Evolutionary conservation across 139 green algal species (phyloP).

Genomic region (Tetraselmis striata): DNA sequence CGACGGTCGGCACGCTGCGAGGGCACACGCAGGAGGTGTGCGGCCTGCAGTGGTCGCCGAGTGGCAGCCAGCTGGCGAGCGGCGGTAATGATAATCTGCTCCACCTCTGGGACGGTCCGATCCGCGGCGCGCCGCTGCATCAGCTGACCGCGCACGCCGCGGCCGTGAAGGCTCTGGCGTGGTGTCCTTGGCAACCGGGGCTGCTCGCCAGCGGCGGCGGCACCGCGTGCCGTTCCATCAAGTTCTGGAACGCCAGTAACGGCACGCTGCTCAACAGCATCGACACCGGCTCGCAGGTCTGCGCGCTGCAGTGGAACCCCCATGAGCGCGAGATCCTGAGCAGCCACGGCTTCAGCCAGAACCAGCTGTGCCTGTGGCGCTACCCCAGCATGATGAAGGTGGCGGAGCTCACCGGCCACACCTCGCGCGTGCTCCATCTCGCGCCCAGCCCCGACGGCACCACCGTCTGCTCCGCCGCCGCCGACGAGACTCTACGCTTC

Average conservation of each 20-base stretch:
- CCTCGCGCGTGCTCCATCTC: constrained; percentile 46
- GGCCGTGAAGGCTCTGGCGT: constrained; percentile 58
- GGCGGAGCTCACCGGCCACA: constrained; percentile 53
- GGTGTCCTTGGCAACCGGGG: constrained; percentile 56
- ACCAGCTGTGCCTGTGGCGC: constrained; percentile 62
- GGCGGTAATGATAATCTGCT: constrained; percentile 60
- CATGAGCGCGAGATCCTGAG: constrained; percentile 51
- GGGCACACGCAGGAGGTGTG: constrained; percentile 53
- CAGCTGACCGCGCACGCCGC: constrained; percentile 40
- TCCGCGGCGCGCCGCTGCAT: constrained; percentile 13
- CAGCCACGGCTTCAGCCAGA: constrained; percentile 45
- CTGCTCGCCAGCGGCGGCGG: constrained; percentile 50
- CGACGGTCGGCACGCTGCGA: constrained; percentile 19
- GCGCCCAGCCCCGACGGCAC: constrained; percentile 41
- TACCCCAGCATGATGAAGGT: constrained; percentile 56
- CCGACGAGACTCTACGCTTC: constrained; percentile 39
- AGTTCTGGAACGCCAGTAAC: constrained; percentile 63
- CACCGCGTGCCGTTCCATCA: constrained; percentile 50
- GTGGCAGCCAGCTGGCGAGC: constrained; percentile 41
- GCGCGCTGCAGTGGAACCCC: constrained; percentile 48
- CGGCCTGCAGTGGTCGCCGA: constrained; percentile 48
- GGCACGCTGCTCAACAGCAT: constrained; percentile 46
- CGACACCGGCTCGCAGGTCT: constrained; percentile 47
- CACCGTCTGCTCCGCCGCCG: constrained; percentile 39
- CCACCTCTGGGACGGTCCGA: constrained; percentile 40